Conservation (phyloP, 2,329 filamentous ascomycete genomes). For the Coniella vitis region DNA sequence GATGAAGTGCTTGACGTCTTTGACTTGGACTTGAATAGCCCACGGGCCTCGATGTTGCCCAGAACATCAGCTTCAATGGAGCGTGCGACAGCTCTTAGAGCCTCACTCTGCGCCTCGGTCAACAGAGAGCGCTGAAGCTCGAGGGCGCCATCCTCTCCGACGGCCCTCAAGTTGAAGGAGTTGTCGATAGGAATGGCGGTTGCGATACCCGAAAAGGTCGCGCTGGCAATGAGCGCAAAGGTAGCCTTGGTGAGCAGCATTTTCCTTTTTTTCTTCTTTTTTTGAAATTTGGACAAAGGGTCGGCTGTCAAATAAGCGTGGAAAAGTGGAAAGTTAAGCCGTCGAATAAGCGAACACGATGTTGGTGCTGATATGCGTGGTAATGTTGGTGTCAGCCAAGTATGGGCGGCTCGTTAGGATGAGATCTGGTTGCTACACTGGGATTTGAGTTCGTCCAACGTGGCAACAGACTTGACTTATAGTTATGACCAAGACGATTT, state of each 20-base stretch:
- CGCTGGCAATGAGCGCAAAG: background rate
- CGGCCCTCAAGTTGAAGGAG: background rate
- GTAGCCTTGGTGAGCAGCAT: slow-evolving; percentile 1
- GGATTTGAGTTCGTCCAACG: too few relatives aligned
- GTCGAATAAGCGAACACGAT: too few relatives aligned
- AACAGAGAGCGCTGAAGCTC: background rate
- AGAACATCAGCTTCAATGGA: background rate
- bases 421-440: too few relatives aligned
- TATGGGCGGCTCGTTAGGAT: too few relatives aligned
- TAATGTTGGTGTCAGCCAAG: too few relatives aligned
- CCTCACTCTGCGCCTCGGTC: background rate
- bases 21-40: background rate
- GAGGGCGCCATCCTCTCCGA: background rate
- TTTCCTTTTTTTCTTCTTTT: too few relatives aligned
- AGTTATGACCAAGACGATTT: too few relatives aligned
- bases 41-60: background rate
- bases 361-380: too few relatives aligned
- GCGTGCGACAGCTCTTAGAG: background rate
- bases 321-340: too few relatives aligned
- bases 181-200: background rate
- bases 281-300: too few relatives aligned
- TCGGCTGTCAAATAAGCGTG: too few relatives aligned
- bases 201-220: background rate
- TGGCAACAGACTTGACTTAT: too few relatives aligned
- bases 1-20: background rate